Conservation (phyloP, 768 basidiomycete genomes). For the Mycena olivaceomarginata region DNA sequence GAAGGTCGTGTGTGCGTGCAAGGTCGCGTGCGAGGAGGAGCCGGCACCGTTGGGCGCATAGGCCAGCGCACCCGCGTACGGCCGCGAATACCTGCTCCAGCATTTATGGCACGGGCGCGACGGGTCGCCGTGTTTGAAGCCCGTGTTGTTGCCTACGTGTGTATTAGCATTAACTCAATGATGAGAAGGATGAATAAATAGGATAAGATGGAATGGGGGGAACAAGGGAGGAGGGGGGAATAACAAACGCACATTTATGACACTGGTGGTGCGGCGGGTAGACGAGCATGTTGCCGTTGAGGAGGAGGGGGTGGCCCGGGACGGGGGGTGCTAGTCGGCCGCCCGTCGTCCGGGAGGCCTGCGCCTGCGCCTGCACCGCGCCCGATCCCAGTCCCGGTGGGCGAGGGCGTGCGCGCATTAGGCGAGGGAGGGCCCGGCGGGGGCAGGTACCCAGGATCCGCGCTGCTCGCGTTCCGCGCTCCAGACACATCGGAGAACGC, state of each 20-base stretch:
- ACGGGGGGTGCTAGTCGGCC: constrained; percentile 80
- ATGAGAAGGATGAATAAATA: too few relatives aligned
- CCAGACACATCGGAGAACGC: constrained; percentile 29
- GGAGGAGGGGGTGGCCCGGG: constrained; percentile 81
- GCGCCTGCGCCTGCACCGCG: too few relatives aligned
- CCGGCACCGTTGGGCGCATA: constrained; percentile 63
- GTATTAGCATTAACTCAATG: not conserved
- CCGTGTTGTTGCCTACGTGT: constrained; percentile 80
- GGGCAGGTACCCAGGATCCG: constrained; percentile 51
- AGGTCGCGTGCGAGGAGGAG: not conserved
- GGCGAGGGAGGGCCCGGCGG: constrained; percentile 53
- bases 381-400: not conserved
- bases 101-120: constrained; percentile 81
- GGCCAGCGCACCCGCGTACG: constrained; percentile 76
- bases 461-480: not conserved
- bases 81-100: constrained; percentile 81
- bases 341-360: constrained; percentile 66
- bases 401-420: constrained; percentile 15
- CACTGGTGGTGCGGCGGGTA: constrained; percentile 82
- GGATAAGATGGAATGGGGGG: too few relatives aligned
- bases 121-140: constrained; percentile 84
- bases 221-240: too few relatives aligned
- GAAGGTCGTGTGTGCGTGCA: constrained; percentile 48
- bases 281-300: constrained; percentile 76
- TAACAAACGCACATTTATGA: constrained; percentile 73